phyloP scores from a whole-genome alignment of 2,329 filamentous ascomycete genomes.

The Neonectria neomacrospora region DNA sequence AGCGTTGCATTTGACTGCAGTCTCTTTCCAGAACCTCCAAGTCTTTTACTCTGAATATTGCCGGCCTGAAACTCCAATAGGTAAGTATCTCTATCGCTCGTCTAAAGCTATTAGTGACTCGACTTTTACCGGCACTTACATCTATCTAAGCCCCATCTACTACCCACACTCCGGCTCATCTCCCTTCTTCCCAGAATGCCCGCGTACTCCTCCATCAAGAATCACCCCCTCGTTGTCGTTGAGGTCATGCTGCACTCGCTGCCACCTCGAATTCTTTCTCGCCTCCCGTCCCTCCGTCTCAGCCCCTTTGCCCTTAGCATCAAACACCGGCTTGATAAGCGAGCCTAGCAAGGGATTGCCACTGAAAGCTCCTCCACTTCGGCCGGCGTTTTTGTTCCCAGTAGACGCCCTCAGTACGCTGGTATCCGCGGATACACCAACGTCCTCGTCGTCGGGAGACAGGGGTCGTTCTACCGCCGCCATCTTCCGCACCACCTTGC shows the following conservation, averaged over 20 bases:
- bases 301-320: constrained; percentile 63
- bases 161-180: constrained; percentile 54
- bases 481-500: constrained; percentile 80
- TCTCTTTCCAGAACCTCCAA: no score
- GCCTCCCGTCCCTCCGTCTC: constrained; percentile 54
- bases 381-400: constrained; percentile 44
- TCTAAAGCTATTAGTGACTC: not conserved
- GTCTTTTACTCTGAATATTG: no score
- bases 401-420: constrained; percentile 49
- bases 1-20: no score
- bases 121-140: not conserved
- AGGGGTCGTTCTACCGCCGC: constrained; percentile 68
- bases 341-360: constrained; percentile 74
- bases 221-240: constrained; percentile 69
- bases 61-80: no score
- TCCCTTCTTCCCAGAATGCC: constrained; percentile 45
- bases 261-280: constrained; percentile 61
- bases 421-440: constrained; percentile 44
- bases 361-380: constrained; percentile 68
- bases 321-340: constrained; percentile 72
- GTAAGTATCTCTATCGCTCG: constrained; percentile 4
- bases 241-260: constrained; percentile 69
- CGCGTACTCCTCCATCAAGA: constrained; percentile 65
- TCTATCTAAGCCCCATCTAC: not conserved
- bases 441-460: constrained; percentile 61